Evolutionary conservation across 371 early-diverging fungal genomes (phyloP), one percentile per base, ranked within the genome.

Genomic region (Entomophthora muscae): DNA sequence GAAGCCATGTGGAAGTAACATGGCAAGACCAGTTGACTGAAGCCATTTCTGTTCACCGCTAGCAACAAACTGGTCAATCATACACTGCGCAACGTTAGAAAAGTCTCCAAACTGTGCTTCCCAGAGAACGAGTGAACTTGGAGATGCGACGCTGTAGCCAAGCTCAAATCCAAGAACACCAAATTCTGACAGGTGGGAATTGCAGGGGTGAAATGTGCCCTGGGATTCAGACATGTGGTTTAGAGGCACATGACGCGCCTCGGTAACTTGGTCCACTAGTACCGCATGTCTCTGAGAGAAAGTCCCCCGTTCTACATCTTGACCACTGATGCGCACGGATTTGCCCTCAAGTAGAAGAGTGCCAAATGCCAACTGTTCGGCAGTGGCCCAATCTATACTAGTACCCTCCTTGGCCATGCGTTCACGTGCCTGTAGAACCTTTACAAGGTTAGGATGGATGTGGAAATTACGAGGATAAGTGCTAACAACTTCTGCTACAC

Each of bases 101-200:
- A 97, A 97, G 73, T 97, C 98, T 57, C 98, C 98, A 73, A 97
- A 97, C 76, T 97, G 97, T 0, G 97, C 97, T 71, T 97, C 98
- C 98, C 98, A 97, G 42, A 97, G 83, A 32, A 81, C 81, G 17
- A 97, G 72, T 0, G 81, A 73, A 57, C 86, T 79, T 7, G 96
- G 95, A 13, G 83, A 78, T 70, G 89, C 93, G 66, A 85, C 81
- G 1, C 91, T 88, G 72, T 90, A 83, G 52, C 98, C 98, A 62
- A 89, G 86, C 70, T 97, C 98, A 67, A 93, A 97, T 1, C 93
- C 98, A 24, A 97, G 74, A 12, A 95, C 95, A 23, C 93, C 98
- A 66, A 91, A 84, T 73, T 97, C 98, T 30, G 88, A 87, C 53
- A 97, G 73, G 17, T 80, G 80, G 42, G 86, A 86, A 75, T 96